Conservation (phyloP, 1,284 basidiomycete genomes). For the Ganoderma meredithae region DNA sequence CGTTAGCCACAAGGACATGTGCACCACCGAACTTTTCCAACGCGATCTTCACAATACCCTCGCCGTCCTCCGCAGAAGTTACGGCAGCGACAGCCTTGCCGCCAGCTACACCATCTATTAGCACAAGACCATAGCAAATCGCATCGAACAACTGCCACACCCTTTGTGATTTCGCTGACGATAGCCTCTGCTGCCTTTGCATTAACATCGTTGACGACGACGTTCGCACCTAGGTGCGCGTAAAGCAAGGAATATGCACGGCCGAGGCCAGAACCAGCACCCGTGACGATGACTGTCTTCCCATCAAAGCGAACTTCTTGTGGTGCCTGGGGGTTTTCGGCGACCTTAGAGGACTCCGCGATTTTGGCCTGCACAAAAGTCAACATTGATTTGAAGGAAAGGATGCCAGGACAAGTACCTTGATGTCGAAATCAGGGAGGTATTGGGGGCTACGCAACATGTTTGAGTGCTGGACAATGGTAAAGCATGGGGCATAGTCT, state of each 20-base stretch:
- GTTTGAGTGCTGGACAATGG: background rate
- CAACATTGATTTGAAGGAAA: constrained; percentile 11
- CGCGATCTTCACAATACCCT: constrained; percentile 89
- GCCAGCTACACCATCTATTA: constrained; percentile 61
- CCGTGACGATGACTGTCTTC: constrained; percentile 95
- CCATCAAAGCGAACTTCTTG: constrained; percentile 85
- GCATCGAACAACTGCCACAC: constrained; percentile 44
- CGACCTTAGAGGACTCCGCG: constrained; percentile 70
- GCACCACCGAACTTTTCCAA: constrained; percentile 89
- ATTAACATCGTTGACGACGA: constrained; percentile 96
- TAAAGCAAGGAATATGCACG: constrained; percentile 94
- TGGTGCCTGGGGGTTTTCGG: constrained; percentile 78
- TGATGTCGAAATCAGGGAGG: constrained; percentile 74
- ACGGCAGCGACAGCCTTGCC: constrained; percentile 89
- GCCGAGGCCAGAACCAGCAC: constrained; percentile 93
- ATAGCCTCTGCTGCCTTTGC: constrained; percentile 87
- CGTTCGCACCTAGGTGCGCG: constrained; percentile 90
- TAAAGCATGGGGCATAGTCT: constrained; percentile 36
- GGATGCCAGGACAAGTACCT: constrained; percentile 48
- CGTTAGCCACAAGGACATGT: constrained; percentile 93
- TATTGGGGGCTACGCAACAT: constrained; percentile 62
- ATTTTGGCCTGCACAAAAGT: constrained; percentile 61
- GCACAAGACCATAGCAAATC: background rate
- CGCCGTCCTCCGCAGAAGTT: constrained; percentile 92
- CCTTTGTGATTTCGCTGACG: constrained; percentile 86